Percentiles rank a stretch among this genome's conserved stretches.
phyloP scores from a whole-genome alignment of 768 basidiomycete species.

The Russula compacta region DNA sequence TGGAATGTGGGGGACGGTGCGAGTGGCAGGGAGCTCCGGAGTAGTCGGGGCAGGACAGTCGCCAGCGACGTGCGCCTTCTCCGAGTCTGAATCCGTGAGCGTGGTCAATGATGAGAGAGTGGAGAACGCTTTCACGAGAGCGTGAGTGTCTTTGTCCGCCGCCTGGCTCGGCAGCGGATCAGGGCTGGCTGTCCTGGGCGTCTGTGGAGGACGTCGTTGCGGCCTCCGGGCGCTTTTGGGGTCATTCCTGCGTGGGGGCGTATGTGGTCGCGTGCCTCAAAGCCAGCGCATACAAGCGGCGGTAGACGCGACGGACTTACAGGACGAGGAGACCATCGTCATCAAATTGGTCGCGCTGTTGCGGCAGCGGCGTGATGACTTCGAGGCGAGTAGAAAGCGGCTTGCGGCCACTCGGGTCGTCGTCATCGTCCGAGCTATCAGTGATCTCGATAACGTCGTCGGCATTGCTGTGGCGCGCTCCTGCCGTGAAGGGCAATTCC shows the following conservation, averaged over 20 bases:
- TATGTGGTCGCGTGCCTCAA: neutral
- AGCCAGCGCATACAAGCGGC: neutral
- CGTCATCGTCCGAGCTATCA: slow-evolving; percentile 10
- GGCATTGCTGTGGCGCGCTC: neutral
- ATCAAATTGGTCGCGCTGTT: neutral
- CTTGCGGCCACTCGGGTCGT: neutral
- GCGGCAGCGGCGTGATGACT: neutral
- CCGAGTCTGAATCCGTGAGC: slow-evolving; percentile 10
- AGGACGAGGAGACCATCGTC: slow-evolving; percentile 1
- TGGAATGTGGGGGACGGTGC: neutral
- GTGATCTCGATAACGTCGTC: slow-evolving; percentile 9
- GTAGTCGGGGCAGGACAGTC: neutral
- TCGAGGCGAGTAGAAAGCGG: neutral
- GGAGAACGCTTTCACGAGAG: slow-evolving; percentile 10
- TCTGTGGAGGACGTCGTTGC: slow-evolving; percentile 1
- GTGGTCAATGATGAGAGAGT: slow-evolving; percentile 11
- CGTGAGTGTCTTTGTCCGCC: neutral
- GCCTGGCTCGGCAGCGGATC: neutral
- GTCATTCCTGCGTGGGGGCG: neutral
- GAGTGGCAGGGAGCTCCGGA: neutral
- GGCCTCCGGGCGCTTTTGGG: slow-evolving; percentile 4
- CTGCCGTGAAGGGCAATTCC: neutral
- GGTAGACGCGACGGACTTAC: neutral
- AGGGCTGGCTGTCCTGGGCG: neutral
- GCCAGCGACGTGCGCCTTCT: neutral